Evolutionary conservation across 2,329 filamentous ascomycete species (phyloP), one percentile per base, ranked within the genome.

Genomic region (Calonectria naviculata): DNA sequence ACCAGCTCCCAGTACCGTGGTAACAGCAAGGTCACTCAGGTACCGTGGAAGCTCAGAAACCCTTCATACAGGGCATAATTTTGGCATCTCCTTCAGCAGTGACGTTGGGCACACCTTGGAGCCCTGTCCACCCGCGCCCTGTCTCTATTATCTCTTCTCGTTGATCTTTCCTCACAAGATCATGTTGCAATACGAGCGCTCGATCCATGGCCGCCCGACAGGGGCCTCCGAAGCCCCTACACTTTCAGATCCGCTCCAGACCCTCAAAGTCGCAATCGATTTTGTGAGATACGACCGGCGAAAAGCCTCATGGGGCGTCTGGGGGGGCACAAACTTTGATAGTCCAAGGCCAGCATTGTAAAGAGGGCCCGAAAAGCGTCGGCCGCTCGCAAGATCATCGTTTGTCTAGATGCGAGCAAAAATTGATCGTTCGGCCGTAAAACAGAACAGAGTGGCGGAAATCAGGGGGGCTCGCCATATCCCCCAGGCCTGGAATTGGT

Each of bases 281-380:
- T 75, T 78, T 77, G 58, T 77, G 76, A 77, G 62, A 78, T 77
- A 38, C 73, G 75, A 75, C 64, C 44, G 67, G 61, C 65, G 28
- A 56, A 74, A 67, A 49, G 49, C 67, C 47, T 64, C 63, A 38
- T 28, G 31, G 65, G 52, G 44, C 61, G 31, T 28, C 17, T 36
- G 31, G 67, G 52, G 69, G 63, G 49, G 38, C n/a, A n/a, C 41
- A 56, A 56, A 38, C 52, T 56, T 38, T 56, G 52, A 38, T 56
- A 56, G 52, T 60, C 38, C 41, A 52, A 31, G 58, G 24, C 31
- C 49, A 28, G 44, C 47, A 52, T 52, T 36, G 67, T 38, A 74
- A 69, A 67, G 74, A 77, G 75, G 74, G 75, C 42, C 76, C 73
- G 76, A 78, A 74, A 76, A 66, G 38, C 41, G 38, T 76, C 74